Evolutionary conservation across 345 rosid genomes (phyloP).

Genomic region (Syzygium aqueum): DNA sequence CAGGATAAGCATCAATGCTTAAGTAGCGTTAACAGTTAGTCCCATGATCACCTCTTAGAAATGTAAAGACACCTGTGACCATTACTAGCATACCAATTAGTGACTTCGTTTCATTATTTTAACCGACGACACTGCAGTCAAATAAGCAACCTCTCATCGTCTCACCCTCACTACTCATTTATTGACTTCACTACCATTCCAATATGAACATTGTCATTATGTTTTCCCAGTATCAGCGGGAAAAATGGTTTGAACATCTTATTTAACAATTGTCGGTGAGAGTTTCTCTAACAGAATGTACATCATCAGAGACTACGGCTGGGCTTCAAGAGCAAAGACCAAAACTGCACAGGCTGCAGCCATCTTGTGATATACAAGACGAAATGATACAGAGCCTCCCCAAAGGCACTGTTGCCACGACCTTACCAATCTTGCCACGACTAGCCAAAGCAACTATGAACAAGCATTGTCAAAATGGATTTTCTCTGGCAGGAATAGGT

Average conservation of each 20-base stretch:
- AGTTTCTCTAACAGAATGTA: not conserved
- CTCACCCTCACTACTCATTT: not conserved
- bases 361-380: not conserved
- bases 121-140: not conserved
- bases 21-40: not conserved
- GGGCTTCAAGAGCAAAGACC: not conserved
- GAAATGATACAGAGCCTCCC: not conserved
- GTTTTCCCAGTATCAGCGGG: not conserved
- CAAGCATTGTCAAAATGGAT: not conserved
- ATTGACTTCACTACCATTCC: not conserved
- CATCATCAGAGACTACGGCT: not conserved
- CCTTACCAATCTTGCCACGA: not conserved
- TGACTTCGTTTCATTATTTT: not conserved
- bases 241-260: not conserved
- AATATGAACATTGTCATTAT: not conserved
- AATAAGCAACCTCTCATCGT: not conserved
- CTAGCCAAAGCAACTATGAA: not conserved
- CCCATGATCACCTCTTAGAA: not conserved
- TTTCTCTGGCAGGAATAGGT: constrained; percentile 55
- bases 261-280: not conserved
- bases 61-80: not conserved
- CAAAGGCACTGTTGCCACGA: not conserved
- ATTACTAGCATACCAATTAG: not conserved
- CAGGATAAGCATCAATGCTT: not conserved
- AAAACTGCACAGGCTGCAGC: not conserved